Evolutionary conservation across 208 protist species (phyloP).

Genomic region (Leptomonas seymouri): DNA sequence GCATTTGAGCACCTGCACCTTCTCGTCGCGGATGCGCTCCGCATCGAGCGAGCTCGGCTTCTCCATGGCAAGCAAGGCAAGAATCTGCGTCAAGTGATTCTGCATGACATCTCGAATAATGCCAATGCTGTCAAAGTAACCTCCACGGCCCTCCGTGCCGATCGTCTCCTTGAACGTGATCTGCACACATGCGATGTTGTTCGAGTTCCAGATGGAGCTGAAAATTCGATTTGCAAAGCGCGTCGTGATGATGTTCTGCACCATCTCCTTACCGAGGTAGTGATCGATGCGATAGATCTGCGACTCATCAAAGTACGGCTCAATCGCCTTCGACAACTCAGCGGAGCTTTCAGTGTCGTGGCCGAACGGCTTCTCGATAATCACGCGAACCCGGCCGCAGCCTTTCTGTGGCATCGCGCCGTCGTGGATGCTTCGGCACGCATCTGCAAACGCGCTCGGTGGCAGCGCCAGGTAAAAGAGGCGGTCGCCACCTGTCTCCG

Average conservation of each 20-base stretch:
- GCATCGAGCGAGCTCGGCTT: slow-evolving; percentile 80
- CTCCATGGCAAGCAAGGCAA: slow-evolving; percentile 93
- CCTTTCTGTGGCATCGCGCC: slow-evolving; percentile 55
- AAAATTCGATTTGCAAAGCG: slow-evolving; percentile 95
- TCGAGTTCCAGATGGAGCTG: slow-evolving; percentile 88
- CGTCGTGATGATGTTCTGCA: slow-evolving; percentile 93
- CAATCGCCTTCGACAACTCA: slow-evolving; percentile 75
- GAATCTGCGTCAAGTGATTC: slow-evolving; percentile 95
- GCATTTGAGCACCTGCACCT: slow-evolving; percentile 83
- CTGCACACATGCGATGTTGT: slow-evolving; percentile 88
- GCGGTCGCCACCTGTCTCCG: slow-evolving; percentile 65
- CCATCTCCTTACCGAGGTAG: slow-evolving; percentile 95
- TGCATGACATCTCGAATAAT: slow-evolving; percentile 96
- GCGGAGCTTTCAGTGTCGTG: slow-evolving; percentile 78
- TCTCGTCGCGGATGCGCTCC: slow-evolving; percentile 92
- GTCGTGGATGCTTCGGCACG: slow-evolving; percentile 56
- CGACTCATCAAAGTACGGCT: slow-evolving; percentile 79
- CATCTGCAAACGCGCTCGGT: slow-evolving; percentile 76
- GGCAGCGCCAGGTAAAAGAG: slow-evolving; percentile 94
- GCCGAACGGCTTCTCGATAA: slow-evolving; percentile 96
- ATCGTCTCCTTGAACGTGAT: slow-evolving; percentile 96
- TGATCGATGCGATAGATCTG: slow-evolving; percentile 96
- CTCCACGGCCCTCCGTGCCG: slow-evolving; percentile 89
- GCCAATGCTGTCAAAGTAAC: slow-evolving; percentile 94
- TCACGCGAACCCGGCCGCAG: slow-evolving; percentile 78